Conservation (phyloP, 495 filamentous ascomycete species). For the Trichoderma asperelloides region DNA sequence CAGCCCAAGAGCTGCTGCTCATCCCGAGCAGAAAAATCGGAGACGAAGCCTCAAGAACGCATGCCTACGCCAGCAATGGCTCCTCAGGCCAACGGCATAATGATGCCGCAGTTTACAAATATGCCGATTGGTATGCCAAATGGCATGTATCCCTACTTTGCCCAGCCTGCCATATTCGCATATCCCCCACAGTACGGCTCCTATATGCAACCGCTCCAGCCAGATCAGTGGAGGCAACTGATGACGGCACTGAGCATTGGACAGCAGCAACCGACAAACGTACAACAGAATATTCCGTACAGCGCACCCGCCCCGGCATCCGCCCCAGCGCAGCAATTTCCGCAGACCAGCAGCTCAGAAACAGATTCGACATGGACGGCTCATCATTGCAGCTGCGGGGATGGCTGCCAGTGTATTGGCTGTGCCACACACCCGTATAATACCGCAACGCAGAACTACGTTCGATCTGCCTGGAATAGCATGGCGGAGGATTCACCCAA, state of each 20-base stretch:
- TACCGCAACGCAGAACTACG: constrained; percentile 55
- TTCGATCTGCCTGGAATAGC: constrained; percentile 31
- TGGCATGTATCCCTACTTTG: constrained; percentile 7
- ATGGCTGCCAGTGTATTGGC: constrained; percentile 58
- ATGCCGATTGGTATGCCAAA: constrained; percentile 1
- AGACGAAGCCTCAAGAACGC: not conserved
- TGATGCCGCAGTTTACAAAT: not conserved
- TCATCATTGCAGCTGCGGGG: constrained; percentile 56
- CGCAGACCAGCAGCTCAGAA: not conserved
- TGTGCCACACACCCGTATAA: constrained; percentile 68
- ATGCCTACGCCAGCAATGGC: not conserved
- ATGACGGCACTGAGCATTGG: constrained; percentile 14
- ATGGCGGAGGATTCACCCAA: constrained; percentile 9
- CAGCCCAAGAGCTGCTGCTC: constrained; percentile 9
- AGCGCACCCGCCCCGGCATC: not conserved
- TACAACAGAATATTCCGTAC: not conserved
- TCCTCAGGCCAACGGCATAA: not conserved
- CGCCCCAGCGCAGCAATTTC: not conserved
- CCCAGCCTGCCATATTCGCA: constrained; percentile 17
- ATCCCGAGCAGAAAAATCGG: not conserved
- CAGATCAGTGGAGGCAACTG: constrained; percentile 29
- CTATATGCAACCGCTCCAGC: constrained; percentile 31
- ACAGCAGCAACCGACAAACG: constrained; percentile 7
- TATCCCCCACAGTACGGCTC: constrained; percentile 32
- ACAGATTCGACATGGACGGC: constrained; percentile 19